These are phyloP conservation scores for Nicotiana rustica DNA, from an alignment of 305 asterid genomes.

Conservation along the genomic window DNA sequence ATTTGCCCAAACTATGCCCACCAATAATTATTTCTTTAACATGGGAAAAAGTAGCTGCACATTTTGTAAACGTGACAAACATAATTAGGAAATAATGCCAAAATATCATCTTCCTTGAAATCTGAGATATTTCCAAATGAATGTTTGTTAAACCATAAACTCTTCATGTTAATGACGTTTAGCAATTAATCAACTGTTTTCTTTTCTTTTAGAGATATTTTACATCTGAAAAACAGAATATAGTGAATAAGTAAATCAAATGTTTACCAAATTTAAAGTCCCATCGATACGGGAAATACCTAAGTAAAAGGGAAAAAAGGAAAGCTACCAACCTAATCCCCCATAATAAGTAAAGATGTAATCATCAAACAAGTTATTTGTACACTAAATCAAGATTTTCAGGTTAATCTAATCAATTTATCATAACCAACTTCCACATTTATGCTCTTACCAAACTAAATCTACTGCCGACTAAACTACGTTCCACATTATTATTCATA, in stretches of 20 bases:
- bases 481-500: not conserved
- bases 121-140: slow-evolving; percentile 11
- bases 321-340: not conserved
- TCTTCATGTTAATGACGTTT: not conserved
- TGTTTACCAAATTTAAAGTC: not conserved
- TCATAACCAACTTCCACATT: not conserved
- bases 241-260: not conserved
- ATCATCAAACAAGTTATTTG: not conserved
- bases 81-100: not conserved
- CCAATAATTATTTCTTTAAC: not conserved
- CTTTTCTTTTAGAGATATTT: not conserved
- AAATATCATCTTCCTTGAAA: slow-evolving; percentile 3
- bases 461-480: not conserved
- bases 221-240: not conserved
- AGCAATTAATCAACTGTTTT: not conserved
- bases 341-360: not conserved
- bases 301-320: not conserved
- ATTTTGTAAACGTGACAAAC: not conserved
- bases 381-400: not conserved
- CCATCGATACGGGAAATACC: not conserved
- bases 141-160: slow-evolving; percentile 11
- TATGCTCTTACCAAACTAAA: not conserved
- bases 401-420: not conserved
- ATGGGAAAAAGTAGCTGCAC: not conserved
- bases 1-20: too few relatives aligned